These are phyloP conservation scores for Hymenoscyphus fructigenus DNA, from an alignment of 2,329 filamentous ascomycete genomes.

Conservation along the genomic window DNA sequence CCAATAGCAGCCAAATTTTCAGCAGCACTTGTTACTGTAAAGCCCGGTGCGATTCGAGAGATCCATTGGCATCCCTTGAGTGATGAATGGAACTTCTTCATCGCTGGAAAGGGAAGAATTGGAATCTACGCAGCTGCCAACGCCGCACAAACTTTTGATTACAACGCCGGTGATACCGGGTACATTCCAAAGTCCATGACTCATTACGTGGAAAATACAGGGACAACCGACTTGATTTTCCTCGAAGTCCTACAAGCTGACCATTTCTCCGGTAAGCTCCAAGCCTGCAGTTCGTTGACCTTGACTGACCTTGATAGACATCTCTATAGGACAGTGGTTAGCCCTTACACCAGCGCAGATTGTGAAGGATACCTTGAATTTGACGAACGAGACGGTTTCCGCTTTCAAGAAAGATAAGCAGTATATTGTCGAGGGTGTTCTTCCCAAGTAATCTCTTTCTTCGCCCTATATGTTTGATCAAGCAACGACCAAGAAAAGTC, in stretches of 20 bases:
- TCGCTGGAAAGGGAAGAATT: conserved; percentile 67
- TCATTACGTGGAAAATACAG: conserved; percentile 79
- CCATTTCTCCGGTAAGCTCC: conserved; percentile 50
- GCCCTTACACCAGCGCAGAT: conserved; percentile 55
- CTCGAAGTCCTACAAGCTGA: conserved; percentile 73
- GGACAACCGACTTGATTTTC: conserved; percentile 73
- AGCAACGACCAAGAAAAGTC: too few species aligned
- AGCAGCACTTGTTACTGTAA: conserved; percentile 68
- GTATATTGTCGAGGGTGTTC: conserved; percentile 41
- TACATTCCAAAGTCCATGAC: conserved; percentile 77
- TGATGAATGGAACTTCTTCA: conserved; percentile 81
- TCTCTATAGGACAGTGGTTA: conserved; percentile 48
- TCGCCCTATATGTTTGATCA: too few species aligned
- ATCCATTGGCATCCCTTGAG: conserved; percentile 83
- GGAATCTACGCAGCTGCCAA: conserved; percentile 72
- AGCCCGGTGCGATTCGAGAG: conserved; percentile 46
- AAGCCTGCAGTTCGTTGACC: not conserved
- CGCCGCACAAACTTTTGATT: conserved; percentile 73
- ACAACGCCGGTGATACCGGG: conserved; percentile 70
- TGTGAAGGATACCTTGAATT: conserved; percentile 54
- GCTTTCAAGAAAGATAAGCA: conserved; percentile 47
- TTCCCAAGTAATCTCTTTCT: not conserved
- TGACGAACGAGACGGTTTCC: conserved; percentile 41
- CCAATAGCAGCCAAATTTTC: conserved; percentile 71
- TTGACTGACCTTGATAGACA: conserved; percentile 33